These are phyloP conservation scores for Sedum album DNA, from an alignment of 164 flowering plant species.

Conservation along the genomic window DNA sequence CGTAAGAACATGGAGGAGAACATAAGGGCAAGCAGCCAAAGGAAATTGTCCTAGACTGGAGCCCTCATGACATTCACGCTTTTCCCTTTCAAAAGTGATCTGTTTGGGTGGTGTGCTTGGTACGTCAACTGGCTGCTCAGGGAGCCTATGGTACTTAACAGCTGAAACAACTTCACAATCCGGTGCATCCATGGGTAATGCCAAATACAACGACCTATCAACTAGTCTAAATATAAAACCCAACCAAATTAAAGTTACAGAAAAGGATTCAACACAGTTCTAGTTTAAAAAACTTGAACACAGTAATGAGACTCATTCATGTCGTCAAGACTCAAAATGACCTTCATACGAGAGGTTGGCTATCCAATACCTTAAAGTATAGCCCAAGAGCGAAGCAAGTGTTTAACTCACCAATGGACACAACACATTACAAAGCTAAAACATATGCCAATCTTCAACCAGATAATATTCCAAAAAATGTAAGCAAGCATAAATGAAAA, in stretches of 20 bases:
- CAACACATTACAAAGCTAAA: too few relatives aligned
- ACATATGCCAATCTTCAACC: background rate
- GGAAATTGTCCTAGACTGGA: conserved; percentile 83
- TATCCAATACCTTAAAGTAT: background rate
- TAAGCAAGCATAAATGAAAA: background rate
- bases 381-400: background rate
- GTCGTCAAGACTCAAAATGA: background rate
- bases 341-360: too few relatives aligned
- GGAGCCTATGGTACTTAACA: conserved; percentile 1
- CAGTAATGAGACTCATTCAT: background rate
- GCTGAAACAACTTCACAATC: background rate
- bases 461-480: background rate
- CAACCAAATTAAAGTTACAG: background rate
- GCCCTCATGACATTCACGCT: conserved; percentile 77
- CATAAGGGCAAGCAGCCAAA: conserved; percentile 81
- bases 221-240: background rate
- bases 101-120: conserved; percentile 37
- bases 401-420: background rate
- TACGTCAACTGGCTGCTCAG: conserved; percentile 59
- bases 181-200: conserved; percentile 82
- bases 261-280: background rate
- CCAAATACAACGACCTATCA: conserved; percentile 62
- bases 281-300: background rate
- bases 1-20: conserved; percentile 92
- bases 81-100: conserved; percentile 52